Base-by-base conservation (phyloP, 1,284 basidiomycete species). In the Spongiforma sp. region DNA sequence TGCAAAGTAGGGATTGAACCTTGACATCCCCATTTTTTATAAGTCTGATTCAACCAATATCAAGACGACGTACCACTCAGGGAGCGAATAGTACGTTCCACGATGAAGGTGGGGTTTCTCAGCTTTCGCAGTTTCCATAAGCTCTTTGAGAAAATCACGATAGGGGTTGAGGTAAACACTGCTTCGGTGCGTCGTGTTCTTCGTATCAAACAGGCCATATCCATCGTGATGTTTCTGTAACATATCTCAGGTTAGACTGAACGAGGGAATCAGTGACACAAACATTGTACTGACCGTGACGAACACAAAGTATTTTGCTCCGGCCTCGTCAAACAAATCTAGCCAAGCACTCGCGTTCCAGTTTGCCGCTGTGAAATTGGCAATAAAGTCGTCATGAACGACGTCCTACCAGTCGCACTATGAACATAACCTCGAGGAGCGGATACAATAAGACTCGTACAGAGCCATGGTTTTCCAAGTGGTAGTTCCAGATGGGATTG, bases 231-330 rank as follows among this genome's bases (percentile, higher is more conserved):
- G 82, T 79, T 84, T 85, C 79, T 82, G 61, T 9, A 26, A 14
- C 33, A 19, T 10, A n/a, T 15, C 17, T 68, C 63, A 65, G 24
- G 5, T 60, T 19, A 55, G 5, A 58, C n/a, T n/a, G n/a, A n/a
- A n/a, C n/a, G n/a, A 32, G 56, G 56, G 63, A 5, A 33, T 57
- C 2, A 28, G 32, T n/a, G 48, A 52, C 11, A 32, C 36, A 1
- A 4, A 19, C 21, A n/a, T n/a, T n/a, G n/a, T 59, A 66, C 79
- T 15, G 46, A 83, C 84, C 9, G 86, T 83, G 24, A 86, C 84
- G 39, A 86, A 75, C 21, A 89, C 86, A 68, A 89, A 88, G 66
- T 89, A 89, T 67, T 84, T 86, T 2, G 87, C 87, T 2, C 88
- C 88, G 1, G 86, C 83, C 32, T 78, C 77, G 34, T 81, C 81